Percentiles rank a stretch among this genome's conserved stretches.
phyloP scores from a whole-genome alignment of 2,329 filamentous ascomycete species.

The Epicoccum nigrum region DNA sequence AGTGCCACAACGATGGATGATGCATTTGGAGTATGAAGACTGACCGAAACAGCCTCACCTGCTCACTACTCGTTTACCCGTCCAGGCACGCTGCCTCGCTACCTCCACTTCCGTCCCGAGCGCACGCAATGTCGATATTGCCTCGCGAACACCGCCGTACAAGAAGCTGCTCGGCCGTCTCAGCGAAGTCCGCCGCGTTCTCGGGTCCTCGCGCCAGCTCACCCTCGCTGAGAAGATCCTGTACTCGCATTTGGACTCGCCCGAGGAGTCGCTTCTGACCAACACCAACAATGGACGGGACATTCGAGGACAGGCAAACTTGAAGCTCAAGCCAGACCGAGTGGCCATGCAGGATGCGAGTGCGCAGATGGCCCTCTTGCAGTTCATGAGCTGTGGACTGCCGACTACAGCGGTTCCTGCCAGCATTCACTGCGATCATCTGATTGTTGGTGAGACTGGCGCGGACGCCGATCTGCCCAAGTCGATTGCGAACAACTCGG shows the following conservation, averaged over 20 bases:
- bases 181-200: constrained; percentile 73
- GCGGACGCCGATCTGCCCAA: constrained; percentile 83
- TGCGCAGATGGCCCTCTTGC: constrained; percentile 95
- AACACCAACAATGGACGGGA: constrained; percentile 82
- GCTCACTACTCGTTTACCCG: constrained; percentile 23
- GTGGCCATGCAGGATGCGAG: constrained; percentile 99
- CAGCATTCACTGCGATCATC: constrained; percentile 98
- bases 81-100: constrained; percentile 38
- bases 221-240: constrained; percentile 98
- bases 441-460: constrained; percentile 94
- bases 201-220: constrained; percentile 68
- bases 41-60: constrained; percentile 33
- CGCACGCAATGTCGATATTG: constrained; percentile 47
- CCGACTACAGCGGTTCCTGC: constrained; percentile 90
- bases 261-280: constrained; percentile 83
- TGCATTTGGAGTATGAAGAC: constrained; percentile 5
- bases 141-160: constrained; percentile 75
- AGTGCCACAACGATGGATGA: background rate
- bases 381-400: constrained; percentile 97
- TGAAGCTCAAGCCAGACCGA: constrained; percentile 96
- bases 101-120: constrained; percentile 38
- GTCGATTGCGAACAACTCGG: constrained; percentile 89
- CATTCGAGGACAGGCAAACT: constrained; percentile 85
- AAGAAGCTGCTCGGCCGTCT: constrained; percentile 80
- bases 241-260: constrained; percentile 90